Evolutionary conservation across 805 yeast species (phyloP), one percentile per base, ranked within the genome.

Genomic region (Teunomyces kruisii): DNA sequence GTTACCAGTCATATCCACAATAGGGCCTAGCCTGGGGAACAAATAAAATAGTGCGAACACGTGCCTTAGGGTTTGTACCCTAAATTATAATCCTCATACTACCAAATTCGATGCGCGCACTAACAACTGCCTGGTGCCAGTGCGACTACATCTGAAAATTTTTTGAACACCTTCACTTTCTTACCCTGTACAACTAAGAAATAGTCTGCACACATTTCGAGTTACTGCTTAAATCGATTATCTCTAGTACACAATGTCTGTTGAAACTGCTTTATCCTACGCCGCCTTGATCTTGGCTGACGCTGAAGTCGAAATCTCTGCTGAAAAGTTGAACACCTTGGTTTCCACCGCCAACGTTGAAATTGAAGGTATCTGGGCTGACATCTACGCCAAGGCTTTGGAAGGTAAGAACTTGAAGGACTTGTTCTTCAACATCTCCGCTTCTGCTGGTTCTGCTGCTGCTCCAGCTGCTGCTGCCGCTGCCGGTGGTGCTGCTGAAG

Each of bases 241-340:
- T 66, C 64, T 70, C 77, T 72, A 72, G 76, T 72, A 66, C 45
- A 60, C 43, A 61, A 72, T 72, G 77, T 71, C 77, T 58, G 62
- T 66, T 57, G 77, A 72, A 69, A 61, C 76, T 47, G 74, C 75
- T 62, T 70, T 72, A 62, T 72, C 76, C 44, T 72, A 72, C 73
- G 77, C 77, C 50, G 76, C 77, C 57, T 71, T 72, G 62, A 70
- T 72, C 69, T 69, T 72, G 63, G 76, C 76, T 47, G 77, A 72
- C 61, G 57, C 77, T 51, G 76, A 72, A 36, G 58, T 72, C 56
- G 76, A 72, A 64, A 70, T 72, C 65, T 51, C 71, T 51, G 47
- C 76, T 53, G 76, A 72, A 57, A 72, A 72, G 66, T 70, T 72
- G 61, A 54, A 61, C 45, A 52, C 70, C 49, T 71, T 72, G 65